Evolutionary conservation across 2,329 filamentous ascomycete genomes (phyloP).

Genomic region (Purpureocillium takamizusanense): DNA sequence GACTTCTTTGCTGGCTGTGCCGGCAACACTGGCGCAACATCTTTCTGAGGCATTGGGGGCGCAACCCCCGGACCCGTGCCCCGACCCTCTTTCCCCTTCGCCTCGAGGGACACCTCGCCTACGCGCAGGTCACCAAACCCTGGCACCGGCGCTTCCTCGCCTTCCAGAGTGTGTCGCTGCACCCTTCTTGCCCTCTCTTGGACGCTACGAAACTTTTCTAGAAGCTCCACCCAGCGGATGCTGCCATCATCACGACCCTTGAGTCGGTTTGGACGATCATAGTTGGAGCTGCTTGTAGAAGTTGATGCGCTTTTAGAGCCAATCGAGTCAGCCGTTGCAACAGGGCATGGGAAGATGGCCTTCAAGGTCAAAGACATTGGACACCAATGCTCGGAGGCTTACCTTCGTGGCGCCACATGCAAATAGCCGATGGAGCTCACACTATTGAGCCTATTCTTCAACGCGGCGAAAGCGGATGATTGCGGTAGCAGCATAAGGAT

Average conservation of each 20-base stretch:
- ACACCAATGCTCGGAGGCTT: constrained; percentile 26
- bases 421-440: constrained; percentile 95
- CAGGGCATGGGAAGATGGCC: too few relatives aligned
- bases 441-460: constrained; percentile 94
- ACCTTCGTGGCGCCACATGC: constrained; percentile 72
- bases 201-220: constrained; percentile 89
- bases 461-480: constrained; percentile 89
- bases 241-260: constrained; percentile 73
- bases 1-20: constrained; percentile 47
- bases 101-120: constrained; percentile 29
- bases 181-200: constrained; percentile 76
- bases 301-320: constrained; percentile 28
- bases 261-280: constrained; percentile 68
- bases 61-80: constrained; percentile 22
- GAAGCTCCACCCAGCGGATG: constrained; percentile 84
- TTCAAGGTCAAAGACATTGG: background rate
- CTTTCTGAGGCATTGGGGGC: constrained; percentile 40
- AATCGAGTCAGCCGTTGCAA: constrained; percentile 2
- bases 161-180: constrained; percentile 48
- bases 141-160: constrained; percentile 37
- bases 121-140: constrained; percentile 32
- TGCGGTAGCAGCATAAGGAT: constrained; percentile 97
- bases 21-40: constrained; percentile 30
- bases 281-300: constrained; percentile 43
- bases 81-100: constrained; percentile 29